phyloP scores from a whole-genome alignment of 306 rosid genomes.

The Clitoria ternatea region DNA sequence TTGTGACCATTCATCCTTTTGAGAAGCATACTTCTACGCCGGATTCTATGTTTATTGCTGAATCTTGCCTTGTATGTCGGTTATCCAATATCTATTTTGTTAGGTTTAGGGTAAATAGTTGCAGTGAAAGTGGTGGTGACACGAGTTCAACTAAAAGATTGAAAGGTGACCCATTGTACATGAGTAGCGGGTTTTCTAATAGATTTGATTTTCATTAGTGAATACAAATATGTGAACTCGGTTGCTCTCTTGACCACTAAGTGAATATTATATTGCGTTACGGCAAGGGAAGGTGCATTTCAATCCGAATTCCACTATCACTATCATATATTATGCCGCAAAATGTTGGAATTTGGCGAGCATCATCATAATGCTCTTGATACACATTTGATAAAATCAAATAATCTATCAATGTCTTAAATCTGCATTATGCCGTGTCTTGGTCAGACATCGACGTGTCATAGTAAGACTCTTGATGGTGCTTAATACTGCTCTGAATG shows the following conservation, averaged over 20 bases:
- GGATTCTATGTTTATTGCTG: neutral
- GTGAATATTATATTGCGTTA: neutral
- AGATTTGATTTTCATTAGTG: slow-evolving; percentile 11
- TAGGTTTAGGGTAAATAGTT: slow-evolving; percentile 16
- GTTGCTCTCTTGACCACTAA: neutral
- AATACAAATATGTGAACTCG: neutral
- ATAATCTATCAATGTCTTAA: slow-evolving; percentile 21
- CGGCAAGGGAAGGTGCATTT: neutral
- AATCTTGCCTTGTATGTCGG: slow-evolving; percentile 6
- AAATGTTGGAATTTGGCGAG: slow-evolving; percentile 26
- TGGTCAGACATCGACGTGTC: slow-evolving; percentile 31
- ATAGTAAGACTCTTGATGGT: slow-evolving; percentile 40
- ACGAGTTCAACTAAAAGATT: neutral
- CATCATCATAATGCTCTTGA: slow-evolving; percentile 37
- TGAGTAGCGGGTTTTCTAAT: neutral
- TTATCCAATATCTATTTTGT: slow-evolving; percentile 9
- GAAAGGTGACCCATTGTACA: neutral
- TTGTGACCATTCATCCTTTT: neutral
- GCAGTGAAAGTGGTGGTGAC: neutral
- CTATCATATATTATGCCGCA: slow-evolving; percentile 12
- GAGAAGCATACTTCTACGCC: slow-evolving; percentile 20
- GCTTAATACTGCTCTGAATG: slow-evolving; percentile 40
- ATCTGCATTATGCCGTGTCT: slow-evolving; percentile 25
- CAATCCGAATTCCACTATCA: slow-evolving; percentile 10
- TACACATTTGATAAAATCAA: slow-evolving; percentile 19